A percentile compares a stretch with the other conserved stretches of the same genome.
phyloP scores from a whole-genome alignment of 2,329 filamentous ascomycete species.

The Fusarium hostae region DNA sequence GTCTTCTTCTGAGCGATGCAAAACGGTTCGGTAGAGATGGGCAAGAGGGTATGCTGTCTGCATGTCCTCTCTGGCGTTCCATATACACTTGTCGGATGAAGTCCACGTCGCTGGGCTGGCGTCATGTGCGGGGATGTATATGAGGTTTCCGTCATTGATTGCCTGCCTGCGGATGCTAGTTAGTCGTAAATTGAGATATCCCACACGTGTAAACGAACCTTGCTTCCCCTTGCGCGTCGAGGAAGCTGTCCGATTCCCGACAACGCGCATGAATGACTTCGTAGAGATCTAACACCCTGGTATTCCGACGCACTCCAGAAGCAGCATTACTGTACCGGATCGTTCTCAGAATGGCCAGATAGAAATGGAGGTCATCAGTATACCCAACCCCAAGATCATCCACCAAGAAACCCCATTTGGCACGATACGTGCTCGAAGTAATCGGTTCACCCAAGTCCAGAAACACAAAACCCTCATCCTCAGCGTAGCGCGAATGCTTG shows the following conservation, averaged over 20 bases:
- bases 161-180: conserved; percentile 5
- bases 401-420: conserved; percentile 37
- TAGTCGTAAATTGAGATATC: fast-evolving
- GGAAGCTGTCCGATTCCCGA: conserved; percentile 20
- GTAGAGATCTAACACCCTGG: conserved; percentile 31
- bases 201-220: not conserved
- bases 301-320: conserved; percentile 4
- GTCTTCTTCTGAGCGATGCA: conserved; percentile 11
- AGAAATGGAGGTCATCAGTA: conserved; percentile 34
- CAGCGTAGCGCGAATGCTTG: conserved; percentile 28
- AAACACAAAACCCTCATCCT: conserved; percentile 27
- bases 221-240: conserved; percentile 3
- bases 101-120: conserved; percentile 19
- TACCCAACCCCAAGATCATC: conserved; percentile 28
- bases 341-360: conserved; percentile 19
- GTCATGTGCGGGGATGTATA: conserved; percentile 18
- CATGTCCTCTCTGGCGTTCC: conserved; percentile 30
- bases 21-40: conserved; percentile 22
- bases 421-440: conserved; percentile 7
- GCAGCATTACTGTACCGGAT: conserved; percentile 11
- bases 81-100: conserved; percentile 17
- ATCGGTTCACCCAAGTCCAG: conserved; percentile 27
- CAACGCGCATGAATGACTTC: conserved; percentile 31
- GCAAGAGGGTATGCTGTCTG: conserved; percentile 27
- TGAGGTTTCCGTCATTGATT: conserved; percentile 4